Conservation (phyloP, 345 rosid species). For the Ricinus communis region DNA sequence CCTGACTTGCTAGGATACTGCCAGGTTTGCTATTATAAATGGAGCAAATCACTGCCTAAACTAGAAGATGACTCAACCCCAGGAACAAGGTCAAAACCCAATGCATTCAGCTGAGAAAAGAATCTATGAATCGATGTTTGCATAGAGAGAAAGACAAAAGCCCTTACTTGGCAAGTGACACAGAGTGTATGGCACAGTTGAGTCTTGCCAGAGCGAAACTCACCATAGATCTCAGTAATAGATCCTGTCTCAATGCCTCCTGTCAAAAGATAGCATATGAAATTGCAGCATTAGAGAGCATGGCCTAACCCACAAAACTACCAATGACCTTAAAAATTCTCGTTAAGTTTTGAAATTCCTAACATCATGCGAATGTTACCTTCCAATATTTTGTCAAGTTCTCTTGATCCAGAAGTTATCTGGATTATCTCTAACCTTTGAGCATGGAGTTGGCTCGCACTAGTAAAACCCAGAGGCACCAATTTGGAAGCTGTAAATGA, state of each 20-base stretch:
- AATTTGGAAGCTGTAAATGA: conserved; percentile 70
- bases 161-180: conserved; percentile 90
- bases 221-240: conserved; percentile 93
- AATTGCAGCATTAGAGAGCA: not conserved
- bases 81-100: not conserved
- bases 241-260: conserved; percentile 98
- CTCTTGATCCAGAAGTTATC: conserved; percentile 93
- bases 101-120: not conserved
- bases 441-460: conserved; percentile 86
- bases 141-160: conserved; percentile 8
- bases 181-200: conserved; percentile 97
- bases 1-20: not conserved
- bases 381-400: conserved; percentile 92
- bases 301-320: not conserved
- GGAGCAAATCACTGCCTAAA: not conserved
- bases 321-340: not conserved
- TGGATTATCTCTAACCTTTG: conserved; percentile 94
- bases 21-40: not conserved
- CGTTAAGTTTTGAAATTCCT: not conserved
- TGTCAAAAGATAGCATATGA: conserved; percentile 31
- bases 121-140: not conserved
- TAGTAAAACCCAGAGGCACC: conserved; percentile 92
- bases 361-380: conserved; percentile 36
- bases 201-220: conserved; percentile 96
- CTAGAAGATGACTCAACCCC: too few relatives aligned